Evolutionary conservation across 1,284 basidiomycete species (phyloP), one percentile per base, ranked within the genome.

Genomic region (Mycena sp.): DNA sequence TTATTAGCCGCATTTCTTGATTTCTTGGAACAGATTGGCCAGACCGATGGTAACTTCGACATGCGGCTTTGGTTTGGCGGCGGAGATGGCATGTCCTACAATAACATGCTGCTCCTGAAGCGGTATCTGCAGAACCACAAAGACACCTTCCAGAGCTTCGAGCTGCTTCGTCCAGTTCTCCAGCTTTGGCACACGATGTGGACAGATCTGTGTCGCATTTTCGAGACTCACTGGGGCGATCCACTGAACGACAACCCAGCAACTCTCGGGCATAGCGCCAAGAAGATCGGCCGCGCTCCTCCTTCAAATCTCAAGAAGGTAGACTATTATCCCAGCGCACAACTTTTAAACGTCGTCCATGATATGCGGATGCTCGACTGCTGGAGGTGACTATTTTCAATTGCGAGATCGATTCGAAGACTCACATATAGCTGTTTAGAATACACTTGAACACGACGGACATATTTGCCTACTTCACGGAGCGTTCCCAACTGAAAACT

Each of bases 21-120:
- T 58, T 75, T 78, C 46, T 64, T 77, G 2, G 61, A 26, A 3
- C 77, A 78, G 64, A 56, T 70, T 6, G 76, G 76, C 0, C 72
- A 76, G 43, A 64, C 44, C 3, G 29, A 57, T 0, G 73, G 67
- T 2, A 16, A 64, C 1, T 71, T 66, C 49, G 61, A 69, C 12
- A 23, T 32, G 0, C 58, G 60, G 1, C 49, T 76, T 0, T 38
- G 74, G 16, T 60, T 71, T 9, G 59, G 72, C 14, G 70, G 73
- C 16, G 77, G 78, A 1, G 77, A 80, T 65, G 76, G 77, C 0
- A 65, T 79, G 21, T 77, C 76, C 4, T 79, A 68, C 55, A 71
- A 80, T 58, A 73, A 73, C 60, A 56, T 75, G 17, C 26, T 74
- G 1, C 67, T 73, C 14, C 58, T 79, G 5, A 67, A 76, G 58